Percentiles rank a stretch among this genome's conserved stretches.
phyloP scores from a whole-genome alignment of 768 basidiomycete species.

The Tulasnella sp. region DNA sequence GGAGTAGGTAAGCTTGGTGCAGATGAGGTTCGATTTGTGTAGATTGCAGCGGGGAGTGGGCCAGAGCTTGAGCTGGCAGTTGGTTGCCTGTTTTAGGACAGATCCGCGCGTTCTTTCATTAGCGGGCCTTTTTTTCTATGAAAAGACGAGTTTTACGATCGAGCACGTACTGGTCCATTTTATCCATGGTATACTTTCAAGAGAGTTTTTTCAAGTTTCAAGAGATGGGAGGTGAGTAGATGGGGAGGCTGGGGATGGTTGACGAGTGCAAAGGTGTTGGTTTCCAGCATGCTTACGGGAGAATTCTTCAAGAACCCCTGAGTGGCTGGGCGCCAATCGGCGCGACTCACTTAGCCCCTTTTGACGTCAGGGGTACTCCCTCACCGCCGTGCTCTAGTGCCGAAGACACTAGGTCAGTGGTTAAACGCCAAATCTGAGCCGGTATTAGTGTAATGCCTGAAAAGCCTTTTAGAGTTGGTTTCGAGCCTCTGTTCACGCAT shows the following conservation, averaged over 20 bases:
- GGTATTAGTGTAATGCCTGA: background rate
- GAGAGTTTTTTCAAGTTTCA: background rate
- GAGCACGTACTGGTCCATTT: background rate
- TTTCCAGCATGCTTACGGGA: background rate
- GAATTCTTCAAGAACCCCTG: background rate
- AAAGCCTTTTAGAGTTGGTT: background rate
- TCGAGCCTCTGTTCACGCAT: background rate
- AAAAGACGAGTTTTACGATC: background rate
- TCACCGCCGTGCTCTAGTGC: background rate
- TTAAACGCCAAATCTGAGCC: background rate
- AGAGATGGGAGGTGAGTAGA: background rate
- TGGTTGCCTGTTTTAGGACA: background rate
- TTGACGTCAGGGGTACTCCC: background rate
- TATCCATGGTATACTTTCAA: background rate
- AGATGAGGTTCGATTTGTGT: background rate
- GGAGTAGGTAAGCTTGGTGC: background rate
- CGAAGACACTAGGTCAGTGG: no score
- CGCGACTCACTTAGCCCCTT: background rate
- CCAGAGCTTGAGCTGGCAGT: conserved; percentile 1
- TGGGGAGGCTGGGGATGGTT: background rate
- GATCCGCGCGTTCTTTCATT: background rate
- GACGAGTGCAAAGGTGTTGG: background rate
- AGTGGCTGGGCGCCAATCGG: conserved; percentile 7
- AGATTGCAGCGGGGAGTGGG: background rate
- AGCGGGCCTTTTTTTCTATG: background rate